Base-by-base conservation (phyloP, 805 yeast species). In the Ogataea pini region DNA sequence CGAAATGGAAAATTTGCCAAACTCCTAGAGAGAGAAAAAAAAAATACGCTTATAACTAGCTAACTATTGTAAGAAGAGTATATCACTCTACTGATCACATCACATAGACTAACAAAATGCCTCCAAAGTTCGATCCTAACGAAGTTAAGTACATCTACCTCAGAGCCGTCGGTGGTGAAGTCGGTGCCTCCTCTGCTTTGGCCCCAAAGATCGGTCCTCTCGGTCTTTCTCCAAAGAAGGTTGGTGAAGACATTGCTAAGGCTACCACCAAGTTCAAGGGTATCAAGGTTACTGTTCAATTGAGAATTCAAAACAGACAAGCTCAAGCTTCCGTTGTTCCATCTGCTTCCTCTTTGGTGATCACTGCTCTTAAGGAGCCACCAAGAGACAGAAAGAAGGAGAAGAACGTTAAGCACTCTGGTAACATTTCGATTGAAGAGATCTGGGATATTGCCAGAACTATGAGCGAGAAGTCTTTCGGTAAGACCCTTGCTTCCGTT, bases 301-400 rank as follows among this genome's bases (percentile, higher is more conserved):
- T 94, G 77, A 94, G 85, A 77, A 91, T 94, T 73, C 99, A 94
- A 83, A 94, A 94, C 96, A 91, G 99, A 86, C 99, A 94, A 82
- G 99, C 99, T 70, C 80, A 85, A 65, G 96, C 95, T 67, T 89
- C 97, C 56, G 98, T 94, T 76, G 99, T 94, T 57, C 99, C 99
- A 79, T 85, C 98, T 75, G 99, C 99, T 67, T 92, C 98, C 52
- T 90, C 99, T 65, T 85, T 94, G 70, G 97, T 94, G 74, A 94
- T 94, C 78, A 89, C 97, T 74, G 99, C 99, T 66, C 84, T 94
- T 73, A 94, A 94, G 85, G 99, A 94, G 84, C 90, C 99, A 66
- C 97, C 97, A 73, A 92, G 99, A 88, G 99, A 94, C 86, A 86
- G 97, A 83, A 94, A 94, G 95, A 94, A 94, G 96, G 98, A 94